Conservation (phyloP, 371 early-diverging fungal genomes). For the Funneliformis caledonium region DNA sequence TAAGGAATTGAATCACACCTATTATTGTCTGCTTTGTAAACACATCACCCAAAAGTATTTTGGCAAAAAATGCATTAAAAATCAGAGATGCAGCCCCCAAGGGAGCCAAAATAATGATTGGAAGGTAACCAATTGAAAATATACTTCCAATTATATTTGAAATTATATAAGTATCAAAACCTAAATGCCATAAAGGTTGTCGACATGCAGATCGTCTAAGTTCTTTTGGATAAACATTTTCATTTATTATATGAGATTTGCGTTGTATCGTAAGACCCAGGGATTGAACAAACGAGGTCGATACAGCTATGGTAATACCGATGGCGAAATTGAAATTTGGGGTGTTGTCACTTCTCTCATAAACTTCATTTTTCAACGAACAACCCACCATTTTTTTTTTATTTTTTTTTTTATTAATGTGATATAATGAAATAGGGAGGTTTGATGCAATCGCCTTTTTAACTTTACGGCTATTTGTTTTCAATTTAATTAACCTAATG, state of each 20-base stretch:
- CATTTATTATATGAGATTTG: constrained; percentile 69
- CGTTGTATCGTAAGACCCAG: constrained; percentile 76
- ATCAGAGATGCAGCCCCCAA: constrained; percentile 79
- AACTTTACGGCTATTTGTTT: too few species aligned
- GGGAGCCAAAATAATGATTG: constrained; percentile 84
- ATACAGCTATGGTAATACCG: constrained; percentile 59
- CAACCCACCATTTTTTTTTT: neutral
- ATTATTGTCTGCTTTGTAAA: constrained; percentile 63
- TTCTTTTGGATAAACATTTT: constrained; percentile 58
- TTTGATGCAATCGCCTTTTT: too few species aligned
- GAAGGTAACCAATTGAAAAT: constrained; percentile 78
- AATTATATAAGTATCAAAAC: constrained; percentile 67
- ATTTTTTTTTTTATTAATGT: too few species aligned
- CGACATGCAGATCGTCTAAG: constrained; percentile 53
- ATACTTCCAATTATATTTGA: constrained; percentile 75
- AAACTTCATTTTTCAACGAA: neutral
- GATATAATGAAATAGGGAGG: too few species aligned
- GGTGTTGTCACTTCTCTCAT: neutral
- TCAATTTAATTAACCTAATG: too few species aligned
- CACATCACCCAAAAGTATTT: constrained; percentile 66
- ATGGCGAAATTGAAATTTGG: constrained; percentile 45
- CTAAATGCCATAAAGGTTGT: constrained; percentile 58
- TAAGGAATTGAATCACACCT: constrained; percentile 47
- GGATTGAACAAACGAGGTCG: constrained; percentile 67
- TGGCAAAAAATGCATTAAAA: constrained; percentile 81